Evolutionary conservation across 2,329 filamentous ascomycete species (phyloP), one percentile per base, ranked within the genome.

Genomic region (Fusarium cyanostomum): DNA sequence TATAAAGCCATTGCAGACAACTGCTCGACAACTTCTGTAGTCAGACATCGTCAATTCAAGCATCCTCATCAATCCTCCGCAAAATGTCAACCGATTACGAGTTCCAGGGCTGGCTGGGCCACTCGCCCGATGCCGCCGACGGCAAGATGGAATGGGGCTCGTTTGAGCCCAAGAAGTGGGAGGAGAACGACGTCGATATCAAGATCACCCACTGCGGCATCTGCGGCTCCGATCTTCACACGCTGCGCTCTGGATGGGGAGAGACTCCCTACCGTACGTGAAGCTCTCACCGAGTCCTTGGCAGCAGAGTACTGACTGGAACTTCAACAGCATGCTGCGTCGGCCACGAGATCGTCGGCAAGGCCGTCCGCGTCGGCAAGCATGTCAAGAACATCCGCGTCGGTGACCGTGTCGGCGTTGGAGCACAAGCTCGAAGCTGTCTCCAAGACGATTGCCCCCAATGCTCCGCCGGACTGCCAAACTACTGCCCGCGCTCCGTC

Each of bases 331-430:
- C 81, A 37, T 82, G 81, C 74, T 83, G 82, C 28, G 84, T 87
- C 24, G 87, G 87, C 51, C 87, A 90, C 72, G 87, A 90, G 68
- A 89, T 90, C 39, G 81, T 89, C 61, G 87, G 87, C 39, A 82
- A 76, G 9, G 83, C 82, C 7, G 80, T 84, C 42, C 81, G 82
- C 26, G 77, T 88, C 33, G 86, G 86, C 34, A 74, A 73, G 30
- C 74, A 81, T 30, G 80, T 81, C 15, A 76, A 71, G 16, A 62
- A 79, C 41, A 80, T 90, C 73, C 79, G 82, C 41, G 70, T 89
- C 35, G 88, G 89, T 39, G 86, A 90, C 70, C 82, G 87, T 28
- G 86, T 89, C 38, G 84, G 86, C 41, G 81, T 89, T 18, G 87
- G 87, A 54, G 86, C 86, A 6, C 86, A 89, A 70, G 81, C 80